phyloP scores from a whole-genome alignment of 352 stramenopile genomes.

The Pythium folliculosum region DNA sequence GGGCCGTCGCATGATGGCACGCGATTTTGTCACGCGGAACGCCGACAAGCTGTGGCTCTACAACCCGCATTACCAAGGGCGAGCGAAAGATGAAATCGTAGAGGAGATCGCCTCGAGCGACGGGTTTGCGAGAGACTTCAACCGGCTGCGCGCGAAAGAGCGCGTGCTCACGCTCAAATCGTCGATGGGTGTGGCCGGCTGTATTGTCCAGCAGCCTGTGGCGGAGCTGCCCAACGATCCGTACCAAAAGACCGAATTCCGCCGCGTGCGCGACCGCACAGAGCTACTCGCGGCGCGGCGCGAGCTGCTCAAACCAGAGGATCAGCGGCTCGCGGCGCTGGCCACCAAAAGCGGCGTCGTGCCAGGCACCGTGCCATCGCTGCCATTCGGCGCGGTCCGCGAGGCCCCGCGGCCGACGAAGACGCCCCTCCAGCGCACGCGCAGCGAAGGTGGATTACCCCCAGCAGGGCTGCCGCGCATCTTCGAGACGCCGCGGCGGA shows the following conservation, averaged over 20 bases:
- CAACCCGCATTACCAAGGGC: conserved; percentile 44
- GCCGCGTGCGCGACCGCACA: conserved; percentile 46
- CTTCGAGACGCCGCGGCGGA: conserved; percentile 28
- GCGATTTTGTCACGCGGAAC: conserved; percentile 63
- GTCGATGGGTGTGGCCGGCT: conserved; percentile 51
- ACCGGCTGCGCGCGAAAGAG: conserved; percentile 59
- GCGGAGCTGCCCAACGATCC: conserved; percentile 37
- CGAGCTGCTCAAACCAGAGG: conserved; percentile 55
- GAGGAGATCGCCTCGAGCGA: conserved; percentile 48
- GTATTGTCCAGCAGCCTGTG: conserved; percentile 45
- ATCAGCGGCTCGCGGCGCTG: conserved; percentile 32
- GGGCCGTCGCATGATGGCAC: conserved; percentile 56
- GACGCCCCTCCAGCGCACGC: conserved; percentile 24
- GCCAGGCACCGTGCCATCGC: conserved; percentile 23
- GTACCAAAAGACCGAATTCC: conserved; percentile 43
- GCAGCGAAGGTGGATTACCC: conserved; percentile 23
- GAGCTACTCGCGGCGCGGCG: conserved; percentile 50
- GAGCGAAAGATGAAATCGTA: conserved; percentile 39
- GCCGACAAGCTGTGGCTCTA: conserved; percentile 60
- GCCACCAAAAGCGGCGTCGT: conserved; percentile 19
- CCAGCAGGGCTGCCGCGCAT: conserved; percentile 23
- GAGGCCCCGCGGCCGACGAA: conserved; percentile 16
- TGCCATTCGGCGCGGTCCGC: conserved; percentile 31
- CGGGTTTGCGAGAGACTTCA: conserved; percentile 51
- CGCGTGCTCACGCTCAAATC: conserved; percentile 64